Evolutionary conservation across 1,284 basidiomycete species (phyloP), one percentile per base, ranked within the genome.

Genomic region (Cryptococcus sp.): DNA sequence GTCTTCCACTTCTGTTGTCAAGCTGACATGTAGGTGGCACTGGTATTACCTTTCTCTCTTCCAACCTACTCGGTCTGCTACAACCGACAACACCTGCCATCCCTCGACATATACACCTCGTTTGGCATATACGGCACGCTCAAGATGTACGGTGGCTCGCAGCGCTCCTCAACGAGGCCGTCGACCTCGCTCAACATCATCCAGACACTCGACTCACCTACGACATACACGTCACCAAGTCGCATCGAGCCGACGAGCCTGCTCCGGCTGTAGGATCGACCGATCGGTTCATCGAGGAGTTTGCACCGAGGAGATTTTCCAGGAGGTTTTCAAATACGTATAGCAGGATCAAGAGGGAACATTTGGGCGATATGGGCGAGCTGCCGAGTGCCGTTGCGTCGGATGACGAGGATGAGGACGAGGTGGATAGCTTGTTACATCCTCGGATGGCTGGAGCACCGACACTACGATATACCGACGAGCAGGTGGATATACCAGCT

Each of bases 1-100:
- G 16, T 72, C 14, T 6, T 65, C 67, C 0, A 11, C 54, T 69
- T 22, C 45, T 65, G 23, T 33, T 48, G 11, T 45, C 43, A 19
- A 34, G 38, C 6, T 58, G 57, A 18, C 45, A 44, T 18, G 57
- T 62, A 46, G 46, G 46, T 23, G 46, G 46, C 5, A 47, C 46
- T 7, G 46, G 46, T 14, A 2, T 56, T 57, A 10, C 46, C 22
- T 47, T 47, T 21, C 46, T 47, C 38, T 47, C 39, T 23, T 40
- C 46, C 14, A 21, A 47, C 21, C 46, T 47, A 1, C 46, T 47
- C 21, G 46, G 46, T 2, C 39, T 47, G 21, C 39, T 47, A 1
- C 38, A 40, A 24, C 31, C 46, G 1, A 9, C 11, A 2, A 22
- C 22, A 5, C 38, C 46, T 5, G 7, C 9, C 2, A 35, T 42